A percentile compares a stretch with the other conserved stretches of the same genome.
phyloP scores from a whole-genome alignment of 768 basidiomycete genomes.

The Brasilioporus rufonigricans region DNA sequence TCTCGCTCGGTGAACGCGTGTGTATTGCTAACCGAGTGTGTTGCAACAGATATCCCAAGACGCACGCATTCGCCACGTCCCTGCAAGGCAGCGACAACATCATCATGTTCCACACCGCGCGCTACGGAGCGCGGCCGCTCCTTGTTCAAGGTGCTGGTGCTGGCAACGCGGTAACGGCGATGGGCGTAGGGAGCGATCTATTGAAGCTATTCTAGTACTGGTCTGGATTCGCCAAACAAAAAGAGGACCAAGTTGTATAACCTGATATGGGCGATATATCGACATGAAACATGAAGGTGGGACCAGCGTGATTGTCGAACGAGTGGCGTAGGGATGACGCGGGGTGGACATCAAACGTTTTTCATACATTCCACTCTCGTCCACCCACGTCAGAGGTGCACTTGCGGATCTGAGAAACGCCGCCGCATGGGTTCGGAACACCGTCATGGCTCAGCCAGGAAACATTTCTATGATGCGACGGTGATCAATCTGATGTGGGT shows the following conservation, averaged over 20 bases:
- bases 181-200: conserved; percentile 92
- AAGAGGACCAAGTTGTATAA: conserved; percentile 3
- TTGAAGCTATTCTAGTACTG: conserved; percentile 45
- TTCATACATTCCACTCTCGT: neutral
- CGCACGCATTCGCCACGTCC: conserved; percentile 94
- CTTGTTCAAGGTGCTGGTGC: conserved; percentile 96
- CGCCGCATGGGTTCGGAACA: conserved; percentile 4
- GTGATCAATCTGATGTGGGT: conserved; percentile 1
- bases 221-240: neutral
- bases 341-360: conserved; percentile 5
- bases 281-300: neutral
- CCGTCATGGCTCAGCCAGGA: neutral
- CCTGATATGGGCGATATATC: neutral
- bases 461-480: neutral
- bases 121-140: conserved; percentile 85
- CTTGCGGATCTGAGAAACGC: neutral
- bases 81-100: conserved; percentile 98
- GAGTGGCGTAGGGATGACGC: neutral
- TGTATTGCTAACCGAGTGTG: neutral
- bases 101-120: conserved; percentile 92
- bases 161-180: conserved; percentile 97
- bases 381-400: neutral
- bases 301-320: neutral
- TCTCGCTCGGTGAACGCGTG: neutral
- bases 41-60: conserved; percentile 68